Conservation (phyloP, 2,329 filamentous ascomycete species). For the Aspergillus persii region DNA sequence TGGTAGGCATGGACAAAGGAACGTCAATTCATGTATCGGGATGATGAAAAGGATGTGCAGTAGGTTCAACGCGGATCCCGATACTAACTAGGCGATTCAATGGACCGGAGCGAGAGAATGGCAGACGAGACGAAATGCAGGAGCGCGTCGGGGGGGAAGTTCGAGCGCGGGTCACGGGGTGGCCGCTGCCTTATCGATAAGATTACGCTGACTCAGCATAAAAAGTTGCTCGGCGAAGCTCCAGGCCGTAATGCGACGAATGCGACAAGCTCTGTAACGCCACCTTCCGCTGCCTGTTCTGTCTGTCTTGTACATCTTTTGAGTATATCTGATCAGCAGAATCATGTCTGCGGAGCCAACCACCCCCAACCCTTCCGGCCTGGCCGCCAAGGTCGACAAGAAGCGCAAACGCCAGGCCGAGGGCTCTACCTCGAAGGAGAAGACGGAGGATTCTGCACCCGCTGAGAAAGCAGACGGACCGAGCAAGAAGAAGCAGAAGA, state of each 20-base stretch:
- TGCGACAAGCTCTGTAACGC: background rate
- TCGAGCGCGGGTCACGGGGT: too few species aligned
- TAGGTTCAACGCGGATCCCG: background rate
- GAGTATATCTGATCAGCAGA: background rate
- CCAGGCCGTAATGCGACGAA: background rate
- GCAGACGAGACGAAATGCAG: background rate
- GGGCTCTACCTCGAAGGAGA: constrained; percentile 27
- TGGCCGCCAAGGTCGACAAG: constrained; percentile 37
- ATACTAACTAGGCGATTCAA: background rate
- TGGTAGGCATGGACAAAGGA: constrained; percentile 25
- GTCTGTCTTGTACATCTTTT: background rate
- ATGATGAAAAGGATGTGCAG: background rate
- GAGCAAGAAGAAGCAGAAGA: constrained; percentile 34
- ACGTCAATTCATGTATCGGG: background rate
- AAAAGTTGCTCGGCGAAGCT: constrained; percentile 13
- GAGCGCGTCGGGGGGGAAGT: background rate
- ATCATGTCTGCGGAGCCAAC: constrained; percentile 20
- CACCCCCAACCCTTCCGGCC: constrained; percentile 20
- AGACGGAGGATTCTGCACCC: constrained; percentile 20
- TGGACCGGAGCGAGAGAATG: background rate
- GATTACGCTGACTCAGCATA: constrained; percentile 14
- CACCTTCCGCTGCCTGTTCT: background rate
- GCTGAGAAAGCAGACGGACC: constrained; percentile 24
- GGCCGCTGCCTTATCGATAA: constrained; percentile 17
- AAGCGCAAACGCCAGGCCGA: constrained; percentile 42